Base-by-base conservation (phyloP, 2,329 filamentous ascomycete species). In the Aspergillus sp. region DNA sequence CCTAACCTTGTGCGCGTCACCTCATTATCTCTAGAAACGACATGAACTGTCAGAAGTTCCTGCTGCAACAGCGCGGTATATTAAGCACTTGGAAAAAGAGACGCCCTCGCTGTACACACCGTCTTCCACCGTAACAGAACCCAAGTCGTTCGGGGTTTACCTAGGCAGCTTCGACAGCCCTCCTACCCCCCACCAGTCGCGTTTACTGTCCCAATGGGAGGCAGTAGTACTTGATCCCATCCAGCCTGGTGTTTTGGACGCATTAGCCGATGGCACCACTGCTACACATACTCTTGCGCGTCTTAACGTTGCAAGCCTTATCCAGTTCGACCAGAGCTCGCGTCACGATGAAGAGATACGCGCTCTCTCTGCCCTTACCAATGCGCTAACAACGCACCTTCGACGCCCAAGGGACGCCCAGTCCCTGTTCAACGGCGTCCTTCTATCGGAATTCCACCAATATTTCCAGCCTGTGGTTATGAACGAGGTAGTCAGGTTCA, bases 181-280 rank as follows among this genome's bases (percentile, higher is more conserved):
- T n/a, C 68, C 70, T 4, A 73, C 69, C 1, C 17, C 35, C 2
- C 49, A 60, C 33, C 66, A 76, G 54, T 43, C 61, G 5, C 56
- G 55, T 8, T 45, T 76, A 4, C 66, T 76, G 1, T 57, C 66
- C 31, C 61, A 65, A 62, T 75, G 71, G 70, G 72, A 76, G 39
- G 58, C 74, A 23, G 54, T 74, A 7, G 63, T 74, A 15, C 62
- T 76, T 17, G 72, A 76, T 56, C 72, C 74, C 6, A 56, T 67
- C 5, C 68, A 70, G 55, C 44, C 31, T 21, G 68, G 71, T 3
- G 66, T 75, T 15, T 43, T 66, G 9, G 64, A 68, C 11, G 68
- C 65, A 5, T 61, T 75, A 9, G 49, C 56, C 2, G 19, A 43
- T 2, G 40, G 39, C 6, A 50, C 47, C 15, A 40, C 54, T 9